Conservation (phyloP, 306 rosid species). For the Acacia confusa region DNA sequence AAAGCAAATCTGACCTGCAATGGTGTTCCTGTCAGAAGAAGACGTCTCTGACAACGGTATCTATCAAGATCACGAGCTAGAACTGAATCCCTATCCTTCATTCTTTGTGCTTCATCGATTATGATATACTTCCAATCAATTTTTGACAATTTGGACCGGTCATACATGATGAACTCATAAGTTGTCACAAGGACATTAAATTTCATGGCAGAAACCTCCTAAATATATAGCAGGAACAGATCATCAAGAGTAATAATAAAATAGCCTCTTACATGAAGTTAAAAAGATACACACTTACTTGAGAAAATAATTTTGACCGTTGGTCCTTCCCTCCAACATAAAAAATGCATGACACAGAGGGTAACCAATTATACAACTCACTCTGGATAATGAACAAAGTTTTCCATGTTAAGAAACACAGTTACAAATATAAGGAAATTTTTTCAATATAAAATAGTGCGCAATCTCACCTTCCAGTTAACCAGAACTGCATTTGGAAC, state of each 20-base stretch:
- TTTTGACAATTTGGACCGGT: conserved; percentile 75
- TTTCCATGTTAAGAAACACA: conserved; percentile 16
- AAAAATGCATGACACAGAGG: conserved; percentile 69
- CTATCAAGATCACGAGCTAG: conserved; percentile 97
- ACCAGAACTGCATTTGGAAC: conserved; percentile 99
- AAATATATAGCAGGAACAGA: conserved; percentile 18
- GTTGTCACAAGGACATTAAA: conserved; percentile 83
- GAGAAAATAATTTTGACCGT: conserved; percentile 67
- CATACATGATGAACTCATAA: conserved; percentile 83
- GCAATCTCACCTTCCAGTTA: conserved; percentile 88
- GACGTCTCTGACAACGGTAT: conserved; percentile 91
- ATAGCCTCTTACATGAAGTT: not conserved
- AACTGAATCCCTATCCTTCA: conserved; percentile 81
- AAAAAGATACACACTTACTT: conserved; percentile 45
- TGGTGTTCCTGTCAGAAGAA: conserved; percentile 97
- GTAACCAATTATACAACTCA: conserved; percentile 68
- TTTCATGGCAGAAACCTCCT: conserved; percentile 81
- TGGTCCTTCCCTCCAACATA: conserved; percentile 80
- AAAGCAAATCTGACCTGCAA: conserved; percentile 66
- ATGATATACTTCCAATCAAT: conserved; percentile 77
- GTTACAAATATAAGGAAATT: not conserved
- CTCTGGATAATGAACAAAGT: conserved; percentile 53
- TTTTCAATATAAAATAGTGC: not conserved
- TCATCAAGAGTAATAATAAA: not conserved
- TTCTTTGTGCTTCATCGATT: conserved; percentile 83